phyloP scores from a whole-genome alignment of 441 rosid genomes.

The Mallotus japonicus region DNA sequence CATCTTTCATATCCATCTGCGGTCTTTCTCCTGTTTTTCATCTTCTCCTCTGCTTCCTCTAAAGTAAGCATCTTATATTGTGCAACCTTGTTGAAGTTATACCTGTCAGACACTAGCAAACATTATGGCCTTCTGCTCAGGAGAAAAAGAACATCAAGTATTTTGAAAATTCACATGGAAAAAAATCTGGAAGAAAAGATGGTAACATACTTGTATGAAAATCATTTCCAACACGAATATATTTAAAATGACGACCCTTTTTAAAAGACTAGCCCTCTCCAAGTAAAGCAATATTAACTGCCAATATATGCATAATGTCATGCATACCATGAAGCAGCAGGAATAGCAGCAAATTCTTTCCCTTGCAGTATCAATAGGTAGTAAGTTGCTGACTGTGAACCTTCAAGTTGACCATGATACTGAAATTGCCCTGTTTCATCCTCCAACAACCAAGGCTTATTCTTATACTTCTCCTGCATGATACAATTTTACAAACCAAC shows the following conservation, averaged over 20 bases:
- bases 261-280: background rate
- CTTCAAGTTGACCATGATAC: conserved; percentile 91
- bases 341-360: conserved; percentile 82
- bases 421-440: conserved; percentile 95
- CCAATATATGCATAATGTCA: background rate
- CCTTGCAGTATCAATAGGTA: conserved; percentile 82
- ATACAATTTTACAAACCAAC: conserved; percentile 1
- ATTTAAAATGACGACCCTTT: background rate
- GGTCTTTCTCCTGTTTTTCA: conserved; percentile 88
- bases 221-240: background rate
- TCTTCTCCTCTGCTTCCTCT: conserved; percentile 99
- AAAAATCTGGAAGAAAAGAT: background rate
- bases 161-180: background rate
- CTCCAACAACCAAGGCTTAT: conserved; percentile 89
- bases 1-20: conserved; percentile 98
- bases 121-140: background rate
- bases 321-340: conserved; percentile 93
- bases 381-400: conserved; percentile 90
- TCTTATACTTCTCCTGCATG: conserved; percentile 82
- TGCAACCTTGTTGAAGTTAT: conserved; percentile 91
- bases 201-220: background rate
- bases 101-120: conserved; percentile 44
- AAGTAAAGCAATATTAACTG: background rate
- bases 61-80: conserved; percentile 93
- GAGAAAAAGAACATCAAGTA: background rate